A percentile compares a stretch with the other conserved stretches of the same genome.
These are phyloP conservation scores for Psilocybe sp. DNA, from an alignment of 768 basidiomycete species.

Conservation along the genomic window DNA sequence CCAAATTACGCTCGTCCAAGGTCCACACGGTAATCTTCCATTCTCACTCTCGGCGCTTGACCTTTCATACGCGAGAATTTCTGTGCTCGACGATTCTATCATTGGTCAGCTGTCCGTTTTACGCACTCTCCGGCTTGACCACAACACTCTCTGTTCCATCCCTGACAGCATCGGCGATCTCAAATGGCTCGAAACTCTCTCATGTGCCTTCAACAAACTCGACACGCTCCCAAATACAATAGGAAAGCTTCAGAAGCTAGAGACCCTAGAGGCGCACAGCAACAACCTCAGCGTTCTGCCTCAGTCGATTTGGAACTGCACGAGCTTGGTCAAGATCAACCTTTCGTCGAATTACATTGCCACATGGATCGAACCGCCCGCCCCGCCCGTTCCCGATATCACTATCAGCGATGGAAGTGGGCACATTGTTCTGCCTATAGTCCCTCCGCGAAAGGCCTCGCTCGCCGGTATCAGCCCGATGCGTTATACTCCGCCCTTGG, in stretches of 20 bases:
- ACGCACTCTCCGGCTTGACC: slow-evolving; percentile 69
- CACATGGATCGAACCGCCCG: slow-evolving; percentile 65
- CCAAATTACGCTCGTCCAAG: slow-evolving; percentile 59
- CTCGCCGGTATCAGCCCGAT: slow-evolving; percentile 20
- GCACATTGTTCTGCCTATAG: slow-evolving; percentile 8
- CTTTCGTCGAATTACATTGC: slow-evolving; percentile 84
- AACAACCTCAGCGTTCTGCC: slow-evolving; percentile 84
- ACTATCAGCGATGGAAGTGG: slow-evolving; percentile 5
- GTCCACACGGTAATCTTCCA: slow-evolving; percentile 27
- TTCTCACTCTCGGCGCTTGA: slow-evolving; percentile 67
- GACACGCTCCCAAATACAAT: slow-evolving; percentile 72
- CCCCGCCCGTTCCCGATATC: slow-evolving; percentile 8
- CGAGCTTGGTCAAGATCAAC: slow-evolving; percentile 70
- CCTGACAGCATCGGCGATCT: slow-evolving; percentile 84
- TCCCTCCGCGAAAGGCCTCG: slow-evolving; percentile 30
- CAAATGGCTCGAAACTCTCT: slow-evolving; percentile 63
- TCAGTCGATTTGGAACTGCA: slow-evolving; percentile 78
- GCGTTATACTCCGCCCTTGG: slow-evolving; percentile 37
- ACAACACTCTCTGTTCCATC: slow-evolving; percentile 82
- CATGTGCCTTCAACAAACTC: slow-evolving; percentile 90
- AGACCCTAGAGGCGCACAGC: slow-evolving; percentile 83
- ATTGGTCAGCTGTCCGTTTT: slow-evolving; percentile 74
- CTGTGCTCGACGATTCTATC: slow-evolving; percentile 72
- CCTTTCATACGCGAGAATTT: slow-evolving; percentile 85
- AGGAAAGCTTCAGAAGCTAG: slow-evolving; percentile 71